Evolutionary conservation across 192 early-diverging fungal genomes (phyloP).

Genomic region (Umbelopsis sp.): DNA sequence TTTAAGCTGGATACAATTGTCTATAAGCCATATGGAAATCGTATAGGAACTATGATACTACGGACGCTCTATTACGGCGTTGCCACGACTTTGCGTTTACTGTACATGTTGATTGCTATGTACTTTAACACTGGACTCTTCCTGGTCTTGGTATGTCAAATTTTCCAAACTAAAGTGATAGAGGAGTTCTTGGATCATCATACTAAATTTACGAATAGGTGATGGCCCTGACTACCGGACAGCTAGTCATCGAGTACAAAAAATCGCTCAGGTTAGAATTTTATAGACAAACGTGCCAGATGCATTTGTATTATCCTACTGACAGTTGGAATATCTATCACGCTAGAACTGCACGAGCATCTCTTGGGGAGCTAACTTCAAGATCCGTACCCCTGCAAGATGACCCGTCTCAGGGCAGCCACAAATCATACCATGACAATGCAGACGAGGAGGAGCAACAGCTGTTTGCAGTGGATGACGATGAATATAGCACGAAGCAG

Average conservation of each 20-base stretch:
- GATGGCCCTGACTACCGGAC: conserved; percentile 13
- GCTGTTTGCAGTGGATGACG: conserved; percentile 6
- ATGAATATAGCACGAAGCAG: background rate
- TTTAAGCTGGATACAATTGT: conserved; percentile 11
- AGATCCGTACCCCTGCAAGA: background rate
- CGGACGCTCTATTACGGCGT: conserved; percentile 23
- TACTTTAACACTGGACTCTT: conserved; percentile 43
- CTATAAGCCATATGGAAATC: background rate
- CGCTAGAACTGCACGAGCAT: background rate
- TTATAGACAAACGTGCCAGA: no score
- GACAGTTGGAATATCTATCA: background rate
- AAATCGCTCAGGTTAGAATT: background rate
- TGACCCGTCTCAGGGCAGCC: background rate
- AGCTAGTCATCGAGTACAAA: conserved; percentile 17
- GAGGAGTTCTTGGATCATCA: background rate
- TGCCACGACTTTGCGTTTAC: conserved; percentile 28
- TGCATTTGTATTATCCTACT: background rate
- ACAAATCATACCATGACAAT: background rate
- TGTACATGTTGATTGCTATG: conserved; percentile 45
- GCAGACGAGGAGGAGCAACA: conserved; percentile 6
- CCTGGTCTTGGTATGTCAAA: conserved; percentile 27
- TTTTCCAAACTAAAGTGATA: background rate
- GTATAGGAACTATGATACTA: background rate
- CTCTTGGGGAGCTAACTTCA: background rate
- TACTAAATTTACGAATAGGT: background rate